Base-by-base conservation (phyloP, 306 rosid species). In the Prunus salicina region DNA sequence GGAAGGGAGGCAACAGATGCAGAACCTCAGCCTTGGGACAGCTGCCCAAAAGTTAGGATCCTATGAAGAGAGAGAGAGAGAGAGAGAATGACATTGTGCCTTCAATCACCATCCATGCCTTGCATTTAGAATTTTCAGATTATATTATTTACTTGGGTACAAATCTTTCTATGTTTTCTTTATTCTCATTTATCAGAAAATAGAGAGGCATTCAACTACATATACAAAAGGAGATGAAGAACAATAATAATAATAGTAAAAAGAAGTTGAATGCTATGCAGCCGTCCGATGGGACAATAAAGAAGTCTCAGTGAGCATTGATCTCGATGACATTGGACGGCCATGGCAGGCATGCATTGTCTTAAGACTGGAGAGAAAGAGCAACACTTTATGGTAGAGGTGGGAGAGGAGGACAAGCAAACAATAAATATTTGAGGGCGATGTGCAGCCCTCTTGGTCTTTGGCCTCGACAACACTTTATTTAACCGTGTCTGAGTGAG, bases 41-140 rank as follows among this genome's bases (percentile, higher is more conserved):
- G 83, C 82, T 76, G 73, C 83, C 74, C 64, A 71, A 49, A 75
- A 24, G 79, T 61, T 83, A 73, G 90, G 77, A 87, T 91, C 93
- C 93, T 87, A 85, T 87, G 88, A 24, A 32, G 69, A 51, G 7
- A 34, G 38, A 30, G 7, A 32, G 38, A 32, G 38, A 32, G 38
- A 32, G 38, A 32, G 38, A 4, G 32, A 72, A 22, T n/a, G 53
- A 65, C 62, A 22, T 1, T 51, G 18, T 41, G 32, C 55, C n/a
- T 57, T 24, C 72, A 46, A 19, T 22, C 60, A 45, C 12, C 55
- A 64, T 77, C 74, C 69, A 41, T 45, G 64, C 69, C 79, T 64
- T 19, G 61, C 4, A 2, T 8, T n/a, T 55, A 45, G 1, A 20
- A 14, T 22, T 72, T 14, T 38, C 15, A 3, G 1, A 25, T 62